Conservation (phyloP, 208 protist genomes). For the Leishmania arabica region DNA sequence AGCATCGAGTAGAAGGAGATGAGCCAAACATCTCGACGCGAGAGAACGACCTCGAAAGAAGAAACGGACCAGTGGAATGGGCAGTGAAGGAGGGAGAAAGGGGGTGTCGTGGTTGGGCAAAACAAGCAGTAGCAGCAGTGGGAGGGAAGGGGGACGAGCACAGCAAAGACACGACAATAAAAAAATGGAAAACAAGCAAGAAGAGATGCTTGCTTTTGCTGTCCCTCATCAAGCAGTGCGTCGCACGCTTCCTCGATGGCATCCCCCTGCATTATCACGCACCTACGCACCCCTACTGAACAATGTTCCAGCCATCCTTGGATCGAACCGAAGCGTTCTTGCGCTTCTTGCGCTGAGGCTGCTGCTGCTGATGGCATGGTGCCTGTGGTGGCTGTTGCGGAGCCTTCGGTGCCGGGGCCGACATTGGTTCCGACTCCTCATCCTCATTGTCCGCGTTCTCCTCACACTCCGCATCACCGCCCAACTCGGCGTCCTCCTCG, state of each 20-base stretch:
- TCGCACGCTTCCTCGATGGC: not conserved
- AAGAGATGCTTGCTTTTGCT: not conserved
- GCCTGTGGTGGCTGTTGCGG: conserved; percentile 3
- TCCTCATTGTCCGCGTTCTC: conserved; percentile 16
- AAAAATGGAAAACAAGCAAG: not conserved
- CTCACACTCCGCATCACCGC: conserved; percentile 23
- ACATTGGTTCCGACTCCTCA: conserved; percentile 6
- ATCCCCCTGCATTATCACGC: not conserved
- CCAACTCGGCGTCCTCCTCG: conserved; percentile 15
- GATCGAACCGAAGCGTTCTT: conserved; percentile 71
- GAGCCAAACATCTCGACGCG: not conserved
- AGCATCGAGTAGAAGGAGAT: not conserved
- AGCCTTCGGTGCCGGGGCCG: not conserved
- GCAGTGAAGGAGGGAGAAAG: not conserved
- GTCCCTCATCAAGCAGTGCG: not conserved
- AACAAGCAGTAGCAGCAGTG: not conserved
- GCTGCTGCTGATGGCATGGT: conserved; percentile 18
- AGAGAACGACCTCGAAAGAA: not conserved
- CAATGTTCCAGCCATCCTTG: conserved; percentile 75
- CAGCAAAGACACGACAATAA: not conserved
- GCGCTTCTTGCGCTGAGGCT: conserved; percentile 43
- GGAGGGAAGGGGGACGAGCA: not conserved
- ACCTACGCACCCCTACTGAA: conserved; percentile 23
- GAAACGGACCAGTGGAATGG: not conserved
- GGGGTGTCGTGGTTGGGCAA: not conserved